These are phyloP conservation scores for Alliaria petiolata DNA, from an alignment of 345 rosid species.

Conservation along the genomic window DNA sequence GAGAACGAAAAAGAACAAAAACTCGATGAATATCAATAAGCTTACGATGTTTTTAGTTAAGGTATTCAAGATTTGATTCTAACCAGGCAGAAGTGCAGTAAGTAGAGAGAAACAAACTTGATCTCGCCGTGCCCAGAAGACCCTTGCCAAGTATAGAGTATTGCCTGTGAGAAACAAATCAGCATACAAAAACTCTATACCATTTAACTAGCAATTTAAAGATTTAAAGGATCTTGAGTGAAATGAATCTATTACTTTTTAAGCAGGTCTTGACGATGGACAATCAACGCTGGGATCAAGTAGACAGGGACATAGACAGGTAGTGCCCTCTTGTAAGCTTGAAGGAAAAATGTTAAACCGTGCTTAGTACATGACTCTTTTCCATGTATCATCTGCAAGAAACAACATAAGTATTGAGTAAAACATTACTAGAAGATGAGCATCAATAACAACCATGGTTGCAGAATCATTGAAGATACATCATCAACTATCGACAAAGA, in stretches of 20 bases:
- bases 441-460: neutral
- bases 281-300: constrained; percentile 82
- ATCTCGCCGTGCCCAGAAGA: constrained; percentile 84
- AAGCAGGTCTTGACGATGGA: constrained; percentile 80
- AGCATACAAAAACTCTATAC: neutral
- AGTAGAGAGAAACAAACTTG: constrained; percentile 83
- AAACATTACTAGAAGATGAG: neutral
- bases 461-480: neutral
- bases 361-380: constrained; percentile 72
- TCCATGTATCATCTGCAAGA: constrained; percentile 83
- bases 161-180: constrained; percentile 49
- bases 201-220: neutral
- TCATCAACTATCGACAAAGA: neutral
- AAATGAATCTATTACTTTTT: constrained; percentile 48
- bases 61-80: constrained; percentile 15
- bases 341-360: constrained; percentile 54
- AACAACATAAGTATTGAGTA: constrained; percentile 13
- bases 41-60: neutral
- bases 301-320: constrained; percentile 94
- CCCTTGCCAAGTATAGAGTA: constrained; percentile 66
- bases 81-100: constrained; percentile 97
- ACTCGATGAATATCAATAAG: neutral
- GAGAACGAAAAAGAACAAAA: neutral
- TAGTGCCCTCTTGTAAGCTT: constrained; percentile 84
- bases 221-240: neutral